phyloP scores from a whole-genome alignment of 441 rosid genomes.

The Capsella rubella region DNA sequence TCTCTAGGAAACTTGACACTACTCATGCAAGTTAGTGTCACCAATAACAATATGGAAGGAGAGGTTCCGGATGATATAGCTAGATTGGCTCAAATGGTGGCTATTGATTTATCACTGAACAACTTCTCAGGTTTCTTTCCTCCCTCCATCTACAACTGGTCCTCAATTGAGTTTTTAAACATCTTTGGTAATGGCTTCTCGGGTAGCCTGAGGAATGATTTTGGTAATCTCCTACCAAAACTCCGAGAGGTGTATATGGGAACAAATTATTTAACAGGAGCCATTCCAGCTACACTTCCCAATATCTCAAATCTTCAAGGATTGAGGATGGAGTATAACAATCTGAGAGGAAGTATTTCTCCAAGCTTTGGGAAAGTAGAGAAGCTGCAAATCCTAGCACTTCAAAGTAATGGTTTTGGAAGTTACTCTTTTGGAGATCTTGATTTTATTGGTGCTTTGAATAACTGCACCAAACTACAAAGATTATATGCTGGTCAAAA shows the following conservation, averaged over 20 bases:
- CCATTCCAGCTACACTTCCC: neutral
- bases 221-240: neutral
- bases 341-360: neutral
- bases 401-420: neutral
- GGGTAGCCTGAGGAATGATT: neutral
- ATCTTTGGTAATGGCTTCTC: neutral
- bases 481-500: rapidly evolving
- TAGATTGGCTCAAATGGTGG: neutral
- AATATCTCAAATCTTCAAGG: neutral
- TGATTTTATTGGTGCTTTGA: neutral
- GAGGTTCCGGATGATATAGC: neutral
- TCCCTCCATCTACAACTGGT: neutral
- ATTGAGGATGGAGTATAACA: neutral
- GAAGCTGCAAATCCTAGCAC: neutral
- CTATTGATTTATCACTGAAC: neutral
- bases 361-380: neutral
- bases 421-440: neutral
- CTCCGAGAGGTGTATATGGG: neutral
- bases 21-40: neutral
- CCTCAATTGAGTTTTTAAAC: neutral
- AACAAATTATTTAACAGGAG: neutral
- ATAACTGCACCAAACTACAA: neutral
- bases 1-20: slow-evolving; percentile 17
- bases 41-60: neutral
- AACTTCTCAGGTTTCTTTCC: neutral